Base-by-base conservation (phyloP, 345 rosid genomes). In the Geranium brycei region DNA sequence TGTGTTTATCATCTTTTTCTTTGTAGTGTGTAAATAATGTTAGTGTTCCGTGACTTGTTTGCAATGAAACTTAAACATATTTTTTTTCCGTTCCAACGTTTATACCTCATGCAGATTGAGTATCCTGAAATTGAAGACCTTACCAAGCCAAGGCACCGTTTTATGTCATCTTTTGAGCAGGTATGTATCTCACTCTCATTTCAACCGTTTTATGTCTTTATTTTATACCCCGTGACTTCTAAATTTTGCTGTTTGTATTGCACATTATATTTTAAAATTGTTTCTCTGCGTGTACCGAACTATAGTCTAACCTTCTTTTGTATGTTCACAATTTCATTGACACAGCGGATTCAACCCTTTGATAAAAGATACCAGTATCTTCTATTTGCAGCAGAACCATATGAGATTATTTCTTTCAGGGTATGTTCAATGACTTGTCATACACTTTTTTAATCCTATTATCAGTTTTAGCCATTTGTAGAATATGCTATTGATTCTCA, bases 81-180 rank as follows among this genome's bases (percentile, higher is more conserved):
- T 57, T 11, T 8, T 17, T n/a, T 57, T 16, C 53, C n/a, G 18
- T 16, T 2, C 7, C 19, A 57, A 57, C 19, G 4, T 0, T 57
- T 16, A 2, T 57, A 16, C n/a, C 0, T 57, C 59, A 16, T 57
- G 62, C 76, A 92, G 96, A 93, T 93, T 68, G 99, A 93, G 62
- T 90, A 93, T 84, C 99, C 97, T 59, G 99, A 93, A 75, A 93
- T 93, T 71, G 99, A 88, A 73, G 99, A 90, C 70, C 81, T 82
- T 66, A 31, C 82, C 40, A 93, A 79, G 80, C 99, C 97, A 13
- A 84, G 91, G 67, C 96, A 88, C 64, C 86, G 97, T 60, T 91
- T 93, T 72, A 93, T 93, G 99, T 93, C 99, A 38, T 83, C 99
- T 47, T 87, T 67, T 78, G 96, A 93, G 82, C 97, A 92, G 97